These are phyloP conservation scores for Petunia hybrid DNA, from an alignment of 305 asterid genomes.

Conservation along the genomic window DNA sequence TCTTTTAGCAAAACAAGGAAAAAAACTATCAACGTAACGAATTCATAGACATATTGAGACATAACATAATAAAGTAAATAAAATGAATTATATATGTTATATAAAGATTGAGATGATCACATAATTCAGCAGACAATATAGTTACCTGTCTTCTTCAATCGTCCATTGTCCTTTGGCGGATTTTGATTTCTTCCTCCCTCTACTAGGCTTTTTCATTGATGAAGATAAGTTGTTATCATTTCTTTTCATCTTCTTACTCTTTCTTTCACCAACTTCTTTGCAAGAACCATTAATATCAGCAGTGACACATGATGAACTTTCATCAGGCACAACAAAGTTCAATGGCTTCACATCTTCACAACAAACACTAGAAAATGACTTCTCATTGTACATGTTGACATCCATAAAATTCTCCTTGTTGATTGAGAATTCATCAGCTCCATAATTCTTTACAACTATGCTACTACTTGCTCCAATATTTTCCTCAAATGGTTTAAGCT, in stretches of 20 bases:
- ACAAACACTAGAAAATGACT: conserved; percentile 34
- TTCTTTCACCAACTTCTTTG: conserved; percentile 38
- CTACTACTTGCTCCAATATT: conserved; percentile 37
- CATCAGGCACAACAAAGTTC: conserved; percentile 57
- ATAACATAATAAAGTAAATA: background rate
- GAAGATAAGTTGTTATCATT: conserved; percentile 37
- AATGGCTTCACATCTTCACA: conserved; percentile 42
- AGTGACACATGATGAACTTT: conserved; percentile 58
- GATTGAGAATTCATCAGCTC: background rate
- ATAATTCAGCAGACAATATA: background rate
- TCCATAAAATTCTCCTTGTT: no score
- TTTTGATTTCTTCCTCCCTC: conserved; percentile 57
- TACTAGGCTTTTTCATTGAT: conserved; percentile 40
- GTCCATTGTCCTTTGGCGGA: conserved; percentile 95
- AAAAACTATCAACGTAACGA: background rate
- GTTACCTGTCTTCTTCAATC: conserved; percentile 77
- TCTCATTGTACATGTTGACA: background rate
- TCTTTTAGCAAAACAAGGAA: background rate
- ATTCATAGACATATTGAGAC: background rate
- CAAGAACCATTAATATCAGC: conserved; percentile 50
- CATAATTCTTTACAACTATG: conserved; percentile 42
- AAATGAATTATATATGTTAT: background rate
- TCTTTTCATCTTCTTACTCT: conserved; percentile 22
- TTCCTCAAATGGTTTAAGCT: conserved; percentile 48
- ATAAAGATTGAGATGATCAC: background rate